Evolutionary conservation across 2,329 filamentous ascomycete species (phyloP), one percentile per base, ranked within the genome.

Genomic region (Talaromyces albobiverticillius): DNA sequence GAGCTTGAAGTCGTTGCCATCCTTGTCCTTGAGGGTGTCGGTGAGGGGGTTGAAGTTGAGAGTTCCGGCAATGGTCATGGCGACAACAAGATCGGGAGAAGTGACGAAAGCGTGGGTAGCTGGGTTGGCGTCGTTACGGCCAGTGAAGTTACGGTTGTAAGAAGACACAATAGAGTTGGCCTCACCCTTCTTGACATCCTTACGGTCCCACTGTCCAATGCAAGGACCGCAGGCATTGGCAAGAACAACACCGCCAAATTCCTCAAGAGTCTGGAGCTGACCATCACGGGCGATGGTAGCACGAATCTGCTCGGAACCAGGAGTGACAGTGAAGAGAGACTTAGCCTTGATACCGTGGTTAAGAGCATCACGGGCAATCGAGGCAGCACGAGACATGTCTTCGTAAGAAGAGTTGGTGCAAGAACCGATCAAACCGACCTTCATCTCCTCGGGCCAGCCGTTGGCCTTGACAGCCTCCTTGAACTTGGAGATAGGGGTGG

Each of bases 61-160:
- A 54, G 83, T 84, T 62, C 91, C 91, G 53, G 90, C 90, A 68
- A 95, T 84, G 57, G 87, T 86, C 79, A 96, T 78, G 62, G 91
- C 91, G 51, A 95, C 89, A 41, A 95, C 90, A 58, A 96, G 79
- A 71, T 96, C 91, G 54, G 91, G 91, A 6, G 90, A 95, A 60
- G 91, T 87, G 62, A 95, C 91, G 74, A 96, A 96, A 55, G 90
- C 90, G 80, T 95, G 91, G 49, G 91, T 96, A 53, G 90, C 90
- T 38, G 91, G 91, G 82, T 96, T 97, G 63, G 89, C 91, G 65
- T 96, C 92, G 75, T 97, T 97, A 72, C 94, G 90, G 62, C 93
- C 93, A 58, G 93, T 97, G 81, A 99, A 97, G 86, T 99, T 97
- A 77, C 94, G 91, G 88, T 99, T 99, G 87, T 96, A 99, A 25